phyloP scores from a whole-genome alignment of 352 stramenopile genomes.

The Thraustochytrium striatum region DNA sequence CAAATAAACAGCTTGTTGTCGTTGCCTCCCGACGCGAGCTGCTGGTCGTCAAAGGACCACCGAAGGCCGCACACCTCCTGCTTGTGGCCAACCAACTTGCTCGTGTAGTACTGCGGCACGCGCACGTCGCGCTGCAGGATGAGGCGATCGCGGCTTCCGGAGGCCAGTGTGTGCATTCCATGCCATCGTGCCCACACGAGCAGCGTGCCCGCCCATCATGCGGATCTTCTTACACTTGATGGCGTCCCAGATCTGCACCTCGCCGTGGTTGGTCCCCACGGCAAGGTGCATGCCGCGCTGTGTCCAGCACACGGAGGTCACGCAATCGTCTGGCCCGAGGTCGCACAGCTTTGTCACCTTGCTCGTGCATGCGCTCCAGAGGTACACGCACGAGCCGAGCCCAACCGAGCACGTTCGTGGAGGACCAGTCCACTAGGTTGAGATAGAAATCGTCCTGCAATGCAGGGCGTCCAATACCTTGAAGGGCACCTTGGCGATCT shows the following conservation, averaged over 20 bases:
- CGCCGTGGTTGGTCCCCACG: constrained; percentile 86
- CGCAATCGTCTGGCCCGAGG: constrained; percentile 78
- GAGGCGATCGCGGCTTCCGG: constrained; percentile 82
- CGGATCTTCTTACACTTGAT: constrained; percentile 81
- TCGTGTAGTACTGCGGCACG: constrained; percentile 72
- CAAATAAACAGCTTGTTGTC: constrained; percentile 95
- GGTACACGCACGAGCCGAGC: constrained; percentile 90
- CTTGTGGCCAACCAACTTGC: constrained; percentile 81
- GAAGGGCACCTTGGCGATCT: constrained; percentile 49
- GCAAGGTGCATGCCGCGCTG: constrained; percentile 79
- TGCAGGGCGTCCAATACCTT: constrained; percentile 96
- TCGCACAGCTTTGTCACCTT: constrained; percentile 88
- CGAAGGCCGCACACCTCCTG: constrained; percentile 95
- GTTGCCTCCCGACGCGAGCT: constrained; percentile 92
- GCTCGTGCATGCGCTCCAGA: constrained; percentile 92
- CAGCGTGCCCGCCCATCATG: constrained; percentile 79
- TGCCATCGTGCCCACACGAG: constrained; percentile 82
- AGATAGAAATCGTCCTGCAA: constrained; percentile 99
- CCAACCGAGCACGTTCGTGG: constrained; percentile 93
- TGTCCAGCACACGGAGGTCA: constrained; percentile 92
- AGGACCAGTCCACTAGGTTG: constrained; percentile 94
- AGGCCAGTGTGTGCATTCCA: constrained; percentile 89
- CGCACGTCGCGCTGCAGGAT: constrained; percentile 89
- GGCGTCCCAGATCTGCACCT: constrained; percentile 96
- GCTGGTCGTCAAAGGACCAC: constrained; percentile 92